Evolutionary conservation across 2,329 filamentous ascomycete species (phyloP).

Genomic region (Cladosporium sp.): DNA sequence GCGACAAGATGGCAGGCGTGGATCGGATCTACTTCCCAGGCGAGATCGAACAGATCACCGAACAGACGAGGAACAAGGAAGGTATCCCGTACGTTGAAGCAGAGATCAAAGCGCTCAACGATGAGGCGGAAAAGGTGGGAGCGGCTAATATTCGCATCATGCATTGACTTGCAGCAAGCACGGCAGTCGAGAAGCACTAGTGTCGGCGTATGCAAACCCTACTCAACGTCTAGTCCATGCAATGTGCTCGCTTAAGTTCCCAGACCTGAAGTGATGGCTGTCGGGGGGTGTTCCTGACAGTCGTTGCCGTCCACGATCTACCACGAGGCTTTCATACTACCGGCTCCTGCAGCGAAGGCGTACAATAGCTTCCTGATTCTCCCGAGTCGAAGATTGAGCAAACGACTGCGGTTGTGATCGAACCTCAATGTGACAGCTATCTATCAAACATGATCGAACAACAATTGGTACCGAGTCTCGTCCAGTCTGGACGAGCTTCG

Average conservation of each 20-base stretch:
- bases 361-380: neutral
- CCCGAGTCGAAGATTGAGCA: neutral
- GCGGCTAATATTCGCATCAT: conserved; percentile 1
- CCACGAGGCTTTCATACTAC: neutral
- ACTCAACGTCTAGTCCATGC: no score
- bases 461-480: no score
- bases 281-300: neutral
- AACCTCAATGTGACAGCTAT: no score
- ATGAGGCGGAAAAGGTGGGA: conserved; percentile 46
- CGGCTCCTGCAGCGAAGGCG: neutral
- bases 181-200: no score
- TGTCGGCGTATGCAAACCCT: no score
- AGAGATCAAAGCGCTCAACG: conserved; percentile 48
- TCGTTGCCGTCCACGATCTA: neutral
- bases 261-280: no score
- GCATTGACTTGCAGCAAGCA: neutral
- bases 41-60: conserved; percentile 51
- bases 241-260: no score
- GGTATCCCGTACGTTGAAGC: conserved; percentile 49
- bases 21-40: conserved; percentile 56
- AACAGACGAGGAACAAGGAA: conserved; percentile 37
- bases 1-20: conserved; percentile 50
- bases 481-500: no score
- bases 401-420: no score
- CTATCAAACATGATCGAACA: no score